phyloP scores from a whole-genome alignment of 306 rosid species.

The Rosa rugosa region DNA sequence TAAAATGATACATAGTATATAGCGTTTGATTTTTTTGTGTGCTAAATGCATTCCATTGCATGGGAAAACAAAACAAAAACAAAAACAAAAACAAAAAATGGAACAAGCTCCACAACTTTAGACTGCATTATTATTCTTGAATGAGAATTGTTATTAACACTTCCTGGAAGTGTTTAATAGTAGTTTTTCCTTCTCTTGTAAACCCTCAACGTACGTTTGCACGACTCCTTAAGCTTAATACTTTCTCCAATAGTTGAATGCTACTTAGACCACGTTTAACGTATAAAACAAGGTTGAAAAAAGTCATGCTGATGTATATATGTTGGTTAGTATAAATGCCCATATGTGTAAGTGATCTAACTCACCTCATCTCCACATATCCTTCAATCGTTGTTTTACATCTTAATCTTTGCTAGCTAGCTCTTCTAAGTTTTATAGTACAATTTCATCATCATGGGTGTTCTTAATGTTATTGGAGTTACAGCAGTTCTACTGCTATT shows the following conservation, averaged over 20 bases:
- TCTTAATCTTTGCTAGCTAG: not conserved
- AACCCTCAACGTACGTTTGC: not conserved
- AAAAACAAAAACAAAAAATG: too few species aligned
- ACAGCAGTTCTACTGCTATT: not conserved
- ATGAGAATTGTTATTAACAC: too few species aligned
- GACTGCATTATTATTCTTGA: too few species aligned
- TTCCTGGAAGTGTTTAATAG: not conserved
- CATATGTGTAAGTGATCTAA: not conserved
- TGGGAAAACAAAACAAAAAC: too few species aligned
- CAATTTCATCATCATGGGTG: not conserved
- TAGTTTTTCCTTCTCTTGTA: not conserved
- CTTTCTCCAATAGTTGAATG: not conserved
- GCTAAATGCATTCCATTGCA: too few species aligned
- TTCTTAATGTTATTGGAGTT: not conserved
- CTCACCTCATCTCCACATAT: not conserved
- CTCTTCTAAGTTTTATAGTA: not conserved
- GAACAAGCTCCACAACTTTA: too few species aligned
- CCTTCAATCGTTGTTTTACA: not conserved
- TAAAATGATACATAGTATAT: too few species aligned
- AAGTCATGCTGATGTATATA: not conserved
- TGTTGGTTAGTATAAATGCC: not conserved
- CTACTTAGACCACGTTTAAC: not conserved
- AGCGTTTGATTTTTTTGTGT: too few species aligned
- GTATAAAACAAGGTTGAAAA: constrained; percentile 1
- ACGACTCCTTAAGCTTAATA: not conserved